Evolutionary conservation across 805 yeast genomes (phyloP).

Genomic region (Suhomyces kilbournensis): DNA sequence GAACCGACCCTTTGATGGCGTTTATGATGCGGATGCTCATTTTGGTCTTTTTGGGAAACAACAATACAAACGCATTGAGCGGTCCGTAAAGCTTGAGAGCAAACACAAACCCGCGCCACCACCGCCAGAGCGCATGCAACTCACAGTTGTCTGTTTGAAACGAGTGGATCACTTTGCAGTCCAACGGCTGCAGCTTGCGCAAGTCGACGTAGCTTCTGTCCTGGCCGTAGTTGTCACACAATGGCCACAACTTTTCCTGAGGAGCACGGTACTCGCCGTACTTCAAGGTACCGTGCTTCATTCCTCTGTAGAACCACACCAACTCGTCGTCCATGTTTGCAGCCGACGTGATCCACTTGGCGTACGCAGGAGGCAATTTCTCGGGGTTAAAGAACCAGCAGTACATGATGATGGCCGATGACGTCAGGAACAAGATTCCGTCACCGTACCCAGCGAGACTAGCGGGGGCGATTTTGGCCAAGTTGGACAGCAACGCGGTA

Average conservation of each 20-base stretch:
- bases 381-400: conserved; percentile 40
- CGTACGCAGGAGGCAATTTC: conserved; percentile 41
- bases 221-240: conserved; percentile 31
- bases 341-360: conserved; percentile 48
- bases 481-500: conserved; percentile 24
- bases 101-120: conserved; percentile 38
- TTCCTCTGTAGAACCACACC: conserved; percentile 25
- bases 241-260: conserved; percentile 27
- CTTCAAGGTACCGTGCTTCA: conserved; percentile 27
- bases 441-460: conserved; percentile 20
- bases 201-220: conserved; percentile 31
- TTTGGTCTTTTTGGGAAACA: conserved; percentile 18
- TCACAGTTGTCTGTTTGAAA: conserved; percentile 41
- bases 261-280: conserved; percentile 34
- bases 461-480: conserved; percentile 8
- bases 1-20: conserved; percentile 25
- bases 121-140: conserved; percentile 45
- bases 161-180: conserved; percentile 42
- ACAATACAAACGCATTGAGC: conserved; percentile 29
- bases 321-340: conserved; percentile 46
- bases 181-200: conserved; percentile 28
- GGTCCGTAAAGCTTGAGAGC: conserved; percentile 43
- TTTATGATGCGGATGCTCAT: conserved; percentile 15
- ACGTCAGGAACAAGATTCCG: conserved; percentile 25
- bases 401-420: conserved; percentile 34